A percentile compares a stretch with the other conserved stretches of the same genome.
phyloP scores from a whole-genome alignment of 106 monocot species.

The Narthecium ossifragum region DNA sequence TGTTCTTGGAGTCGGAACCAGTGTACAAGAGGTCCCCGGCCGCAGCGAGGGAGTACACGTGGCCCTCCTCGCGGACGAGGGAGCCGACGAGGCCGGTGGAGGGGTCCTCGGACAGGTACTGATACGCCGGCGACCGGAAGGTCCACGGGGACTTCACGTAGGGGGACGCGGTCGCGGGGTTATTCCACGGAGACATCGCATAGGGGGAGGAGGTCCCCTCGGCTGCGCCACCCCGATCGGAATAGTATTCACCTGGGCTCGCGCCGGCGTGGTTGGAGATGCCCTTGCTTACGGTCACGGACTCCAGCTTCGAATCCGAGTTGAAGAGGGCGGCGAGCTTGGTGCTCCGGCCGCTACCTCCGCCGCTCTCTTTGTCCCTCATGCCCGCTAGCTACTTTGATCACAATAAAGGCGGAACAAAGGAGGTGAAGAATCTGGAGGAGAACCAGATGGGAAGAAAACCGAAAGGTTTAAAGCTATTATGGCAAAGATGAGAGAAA shows the following conservation, averaged over 20 bases:
- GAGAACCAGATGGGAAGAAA: background rate
- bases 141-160: conserved; percentile 61
- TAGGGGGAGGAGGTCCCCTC: conserved; percentile 16
- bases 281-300: conserved; percentile 8
- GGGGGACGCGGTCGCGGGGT: conserved; percentile 31
- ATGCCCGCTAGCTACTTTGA: background rate
- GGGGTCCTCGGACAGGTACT: conserved; percentile 6
- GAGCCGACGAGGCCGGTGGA: conserved; percentile 42
- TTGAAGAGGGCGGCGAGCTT: conserved; percentile 5
- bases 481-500: background rate
- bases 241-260: conserved; percentile 33
- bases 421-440: background rate
- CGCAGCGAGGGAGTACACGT: conserved; percentile 70
- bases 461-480: conserved; percentile 7
- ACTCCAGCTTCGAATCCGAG: background rate
- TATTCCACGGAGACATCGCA: conserved; percentile 36
- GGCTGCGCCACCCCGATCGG: conserved; percentile 15
- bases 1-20: conserved; percentile 63
- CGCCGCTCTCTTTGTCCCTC: conserved; percentile 4
- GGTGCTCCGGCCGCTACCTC: background rate
- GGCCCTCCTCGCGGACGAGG: conserved; percentile 62
- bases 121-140: background rate
- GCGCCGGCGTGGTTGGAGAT: conserved; percentile 3
- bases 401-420: background rate
- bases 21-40: conserved; percentile 65